Base-by-base conservation (phyloP, 1,284 basidiomycete species). In the Bondarzewia mesenterica region DNA sequence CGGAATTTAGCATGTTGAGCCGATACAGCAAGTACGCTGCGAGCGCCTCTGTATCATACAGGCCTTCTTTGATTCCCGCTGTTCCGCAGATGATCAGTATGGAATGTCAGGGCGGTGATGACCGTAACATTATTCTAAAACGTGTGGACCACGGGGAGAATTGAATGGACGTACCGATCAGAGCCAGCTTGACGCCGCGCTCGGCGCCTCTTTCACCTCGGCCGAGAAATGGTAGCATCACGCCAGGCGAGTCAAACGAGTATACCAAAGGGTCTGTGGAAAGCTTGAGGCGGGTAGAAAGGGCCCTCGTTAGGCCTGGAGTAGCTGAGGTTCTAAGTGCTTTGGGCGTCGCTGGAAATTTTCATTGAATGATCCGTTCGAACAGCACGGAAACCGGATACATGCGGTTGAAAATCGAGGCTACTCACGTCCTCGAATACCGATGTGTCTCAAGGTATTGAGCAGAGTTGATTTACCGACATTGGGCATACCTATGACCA, bases 401-500 rank as follows among this genome's bases (percentile, higher is more conserved):
- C 15, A 32, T 1, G 23, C 46, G 44, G 16, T 52, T 21, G 41
- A 47, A 35, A 41, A 21, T 36, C n/a, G 16, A 42, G 26, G 45
- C 12, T 15, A 59, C 64, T 57, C 63, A 93, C 92, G 87, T 61
- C 91, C 92, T 52, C 80, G 74, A 26, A 95, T 88, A 4, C 94
- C 95, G 52, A 85, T 85, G 58, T 85, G 83, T 38, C 96, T 78
- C n/a, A 99, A 73, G 0, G 89, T 83, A 62, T 99, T 99, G 14
- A 99, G 70, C 45, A 99, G 68, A 3, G 91, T 93, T 23, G 93
- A 96, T 70, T 99, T 99, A 43, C 96, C 96, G 38, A 98, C 93
- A 63, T 99, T 99, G 4, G 95, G 95, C 95, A 99, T 99, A 21
- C 95, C 95, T 46, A 94, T 83, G 21, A 96, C 90, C 5, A 96